Base-by-base conservation (phyloP, 305 asterid species). In the Fraxinus greggii region DNA sequence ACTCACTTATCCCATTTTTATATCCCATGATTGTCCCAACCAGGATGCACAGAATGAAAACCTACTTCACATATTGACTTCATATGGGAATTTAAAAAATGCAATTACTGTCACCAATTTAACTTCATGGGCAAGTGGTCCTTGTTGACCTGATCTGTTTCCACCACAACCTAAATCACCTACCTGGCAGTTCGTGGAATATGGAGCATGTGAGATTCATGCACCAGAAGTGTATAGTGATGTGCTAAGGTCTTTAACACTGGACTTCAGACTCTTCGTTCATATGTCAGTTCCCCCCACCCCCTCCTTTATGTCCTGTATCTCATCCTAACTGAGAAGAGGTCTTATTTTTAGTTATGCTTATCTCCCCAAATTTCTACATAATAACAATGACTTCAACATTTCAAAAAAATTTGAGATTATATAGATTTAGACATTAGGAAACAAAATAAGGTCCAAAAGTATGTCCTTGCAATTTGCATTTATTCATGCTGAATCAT, bases 251-350 rank as follows among this genome's bases (percentile, higher is more conserved):
- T 32, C 76, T 72, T 32, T 72, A 23, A n/a, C 26, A n/a, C 45
- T 15, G 28, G 17, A n/a, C 48, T 32, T 72, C 45, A 31, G 76
- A 72, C 42, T 32, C 36, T 69, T 31, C 2, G 1, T 31, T 67
- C 73, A 67, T 24, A 65, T 15, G 76, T 17, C 24, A 72, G 76
- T 72, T 72, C 21, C 36, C 36, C 36, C 75, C 79, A 19, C 28
- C 17, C 12, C 40, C 65, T 13, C 40, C 81, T 15, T 31, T 35
- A 73, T 21, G 42, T 65, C 76, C 42, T 65, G 31, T 28, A 80
- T 81, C 77, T 82, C 65, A 51, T 63, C 80, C 84, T 84, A 38
- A 84, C 75, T 83, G 40, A 56, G 65, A 75, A 36, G 67, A 48
- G 10, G 24, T 36, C n/a, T 5, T 40, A 36, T 61, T 72, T 63